Conservation (phyloP, 352 stramenopile genomes). For the Phytophthora pluvialis region DNA sequence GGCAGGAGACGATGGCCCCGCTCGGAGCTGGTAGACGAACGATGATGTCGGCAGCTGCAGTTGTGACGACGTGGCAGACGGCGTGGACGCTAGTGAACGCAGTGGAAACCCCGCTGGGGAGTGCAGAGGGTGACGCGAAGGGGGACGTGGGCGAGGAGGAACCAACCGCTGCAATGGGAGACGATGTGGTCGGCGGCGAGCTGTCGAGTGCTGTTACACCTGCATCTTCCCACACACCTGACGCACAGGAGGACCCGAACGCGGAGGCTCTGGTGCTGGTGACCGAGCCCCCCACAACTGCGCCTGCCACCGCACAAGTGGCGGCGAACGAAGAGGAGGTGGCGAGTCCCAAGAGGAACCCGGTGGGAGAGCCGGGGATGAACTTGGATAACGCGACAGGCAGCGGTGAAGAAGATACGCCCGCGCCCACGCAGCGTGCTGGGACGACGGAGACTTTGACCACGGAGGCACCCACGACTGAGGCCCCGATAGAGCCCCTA, state of each 20-base stretch:
- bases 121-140: slow-evolving; percentile 3
- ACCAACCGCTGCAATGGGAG: slow-evolving; percentile 5
- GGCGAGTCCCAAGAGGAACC: neutral
- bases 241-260: neutral
- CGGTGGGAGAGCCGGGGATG: slow-evolving; percentile 7
- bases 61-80: neutral
- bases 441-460: neutral
- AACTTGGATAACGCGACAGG: slow-evolving; percentile 10
- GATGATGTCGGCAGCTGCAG: slow-evolving; percentile 5
- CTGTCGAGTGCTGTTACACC: neutral
- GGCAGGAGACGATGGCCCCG: slow-evolving; percentile 7
- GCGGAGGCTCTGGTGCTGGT: slow-evolving; percentile 19
- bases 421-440: neutral
- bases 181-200: slow-evolving; percentile 20
- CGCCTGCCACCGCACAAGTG: neutral
- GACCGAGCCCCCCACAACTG: neutral
- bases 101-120: neutral
- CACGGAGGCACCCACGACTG: slow-evolving; percentile 4
- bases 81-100: slow-evolving; percentile 14
- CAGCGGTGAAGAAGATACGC: slow-evolving; percentile 9
- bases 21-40: neutral
- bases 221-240: neutral
- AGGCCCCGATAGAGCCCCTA: slow-evolving; percentile 1
- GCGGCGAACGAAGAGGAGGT: neutral
- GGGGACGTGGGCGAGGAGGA: slow-evolving; percentile 12